Evolutionary conservation across 148 eudicot genomes (phyloP).

Genomic region (Vaccinium macrocarpon): DNA sequence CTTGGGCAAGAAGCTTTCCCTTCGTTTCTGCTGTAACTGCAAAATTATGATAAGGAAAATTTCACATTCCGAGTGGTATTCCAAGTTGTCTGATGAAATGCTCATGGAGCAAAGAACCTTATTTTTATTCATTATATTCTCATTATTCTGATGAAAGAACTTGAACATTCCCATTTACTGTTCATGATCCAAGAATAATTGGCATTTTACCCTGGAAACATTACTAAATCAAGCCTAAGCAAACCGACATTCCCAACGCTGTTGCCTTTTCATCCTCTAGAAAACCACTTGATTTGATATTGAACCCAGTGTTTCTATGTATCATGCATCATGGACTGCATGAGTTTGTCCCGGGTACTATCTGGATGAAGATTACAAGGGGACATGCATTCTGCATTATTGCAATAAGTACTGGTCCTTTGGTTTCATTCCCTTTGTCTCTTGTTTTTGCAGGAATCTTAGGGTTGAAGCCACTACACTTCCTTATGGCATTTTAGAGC

Average conservation of each 20-base stretch:
- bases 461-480: slow-evolving; percentile 39
- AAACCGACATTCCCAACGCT: not conserved
- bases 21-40: not conserved
- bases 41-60: not conserved
- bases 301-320: not conserved
- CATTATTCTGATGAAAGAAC: not conserved
- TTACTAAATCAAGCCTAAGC: not conserved
- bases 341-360: not conserved
- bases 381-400: not conserved
- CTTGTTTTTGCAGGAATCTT: slow-evolving; percentile 51
- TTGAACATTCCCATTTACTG: not conserved
- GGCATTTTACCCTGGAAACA: not conserved
- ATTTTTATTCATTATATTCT: not conserved
- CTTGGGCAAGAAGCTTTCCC: slow-evolving; percentile 1
- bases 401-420: not conserved
- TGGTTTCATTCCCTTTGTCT: not conserved
- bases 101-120: not conserved
- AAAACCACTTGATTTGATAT: too few species aligned
- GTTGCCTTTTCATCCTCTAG: slow-evolving; percentile 1
- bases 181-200: not conserved
- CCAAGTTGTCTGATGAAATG: not conserved
- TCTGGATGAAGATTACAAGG: not conserved
- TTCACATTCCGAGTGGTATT: not conserved
- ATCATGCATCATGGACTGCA: not conserved
- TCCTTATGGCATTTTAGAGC: slow-evolving; percentile 35